Evolutionary conservation across 805 yeast species (phyloP).

Genomic region (Myxozyma geophila): DNA sequence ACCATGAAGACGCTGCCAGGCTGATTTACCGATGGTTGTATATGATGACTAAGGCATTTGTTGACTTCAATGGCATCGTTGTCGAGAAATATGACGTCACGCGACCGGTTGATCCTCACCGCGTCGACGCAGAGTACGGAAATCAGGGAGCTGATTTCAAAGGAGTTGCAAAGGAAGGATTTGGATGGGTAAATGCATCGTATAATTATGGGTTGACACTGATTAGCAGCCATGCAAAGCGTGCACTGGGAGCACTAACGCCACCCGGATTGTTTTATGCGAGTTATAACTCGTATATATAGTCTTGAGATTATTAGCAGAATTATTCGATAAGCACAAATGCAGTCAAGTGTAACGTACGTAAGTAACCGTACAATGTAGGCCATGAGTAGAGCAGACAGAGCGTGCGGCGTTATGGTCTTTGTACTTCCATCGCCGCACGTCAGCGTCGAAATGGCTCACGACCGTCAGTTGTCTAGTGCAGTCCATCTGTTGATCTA

Average conservation of each 20-base stretch:
- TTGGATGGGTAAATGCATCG: constrained; percentile 97
- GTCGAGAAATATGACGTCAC: constrained; percentile 95
- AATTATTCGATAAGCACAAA: background rate
- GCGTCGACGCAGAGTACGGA: constrained; percentile 94
- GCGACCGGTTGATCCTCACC: constrained; percentile 79
- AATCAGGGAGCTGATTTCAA: constrained; percentile 92
- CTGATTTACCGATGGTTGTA: constrained; percentile 86
- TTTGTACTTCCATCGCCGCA: background rate
- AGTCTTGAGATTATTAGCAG: background rate
- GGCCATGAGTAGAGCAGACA: too few species aligned
- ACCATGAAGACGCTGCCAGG: constrained; percentile 63
- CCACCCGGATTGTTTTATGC: constrained; percentile 65
- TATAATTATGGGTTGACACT: constrained; percentile 72
- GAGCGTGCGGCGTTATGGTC: too few species aligned
- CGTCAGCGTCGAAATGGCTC: background rate
- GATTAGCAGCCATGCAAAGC: constrained; percentile 65
- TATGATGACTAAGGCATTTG: constrained; percentile 86
- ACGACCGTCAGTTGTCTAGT: background rate
- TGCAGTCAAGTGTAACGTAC: background rate
- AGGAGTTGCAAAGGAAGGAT: constrained; percentile 94
- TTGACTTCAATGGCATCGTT: constrained; percentile 90
- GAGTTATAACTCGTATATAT: constrained; percentile 19
- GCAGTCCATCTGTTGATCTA: too few species aligned
- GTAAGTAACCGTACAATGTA: too few species aligned
- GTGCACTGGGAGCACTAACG: constrained; percentile 80